Evolutionary conservation across 495 filamentous ascomycete genomes (phyloP).

Genomic region (Cenococcum geophilum): DNA sequence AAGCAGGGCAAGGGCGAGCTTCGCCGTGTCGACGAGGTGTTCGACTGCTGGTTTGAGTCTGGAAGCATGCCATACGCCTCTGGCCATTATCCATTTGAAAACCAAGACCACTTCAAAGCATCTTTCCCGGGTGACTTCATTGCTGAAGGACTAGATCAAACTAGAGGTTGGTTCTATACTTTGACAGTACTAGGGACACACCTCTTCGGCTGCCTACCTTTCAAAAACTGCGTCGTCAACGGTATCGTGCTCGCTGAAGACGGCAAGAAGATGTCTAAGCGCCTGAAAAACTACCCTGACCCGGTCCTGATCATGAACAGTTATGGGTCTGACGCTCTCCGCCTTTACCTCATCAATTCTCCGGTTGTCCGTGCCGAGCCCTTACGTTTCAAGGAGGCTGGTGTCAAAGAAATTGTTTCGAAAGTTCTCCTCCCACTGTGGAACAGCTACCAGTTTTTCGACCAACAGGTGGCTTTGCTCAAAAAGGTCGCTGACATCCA

Average conservation of each 20-base stretch:
- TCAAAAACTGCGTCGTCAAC: constrained; percentile 96
- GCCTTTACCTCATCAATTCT: constrained; percentile 94
- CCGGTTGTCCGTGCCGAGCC: constrained; percentile 92
- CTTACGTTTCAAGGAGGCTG: constrained; percentile 82
- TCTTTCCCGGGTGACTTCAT: constrained; percentile 95
- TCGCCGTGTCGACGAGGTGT: constrained; percentile 80
- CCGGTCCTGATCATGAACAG: constrained; percentile 75
- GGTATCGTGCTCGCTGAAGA: constrained; percentile 94
- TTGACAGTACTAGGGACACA: constrained; percentile 84
- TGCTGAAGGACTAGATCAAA: constrained; percentile 91
- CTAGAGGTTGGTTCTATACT: constrained; percentile 97
- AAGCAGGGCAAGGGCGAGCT: constrained; percentile 81
- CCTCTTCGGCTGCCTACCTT: constrained; percentile 81
- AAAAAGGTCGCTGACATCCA: constrained; percentile 82
- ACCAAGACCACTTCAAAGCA: constrained; percentile 71
- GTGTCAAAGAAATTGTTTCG: constrained; percentile 92
- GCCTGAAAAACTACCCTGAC: constrained; percentile 96
- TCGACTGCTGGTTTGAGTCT: constrained; percentile 96
- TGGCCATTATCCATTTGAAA: constrained; percentile 92
- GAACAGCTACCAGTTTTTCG: constrained; percentile 98
- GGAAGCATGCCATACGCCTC: constrained; percentile 96
- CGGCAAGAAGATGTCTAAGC: constrained; percentile 99
- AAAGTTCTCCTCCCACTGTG: constrained; percentile 92
- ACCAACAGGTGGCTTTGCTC: constrained; percentile 84
- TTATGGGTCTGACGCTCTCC: constrained; percentile 89